These are phyloP conservation scores for Fusarium udum DNA, from an alignment of 2,329 filamentous ascomycete species.

Conservation along the genomic window DNA sequence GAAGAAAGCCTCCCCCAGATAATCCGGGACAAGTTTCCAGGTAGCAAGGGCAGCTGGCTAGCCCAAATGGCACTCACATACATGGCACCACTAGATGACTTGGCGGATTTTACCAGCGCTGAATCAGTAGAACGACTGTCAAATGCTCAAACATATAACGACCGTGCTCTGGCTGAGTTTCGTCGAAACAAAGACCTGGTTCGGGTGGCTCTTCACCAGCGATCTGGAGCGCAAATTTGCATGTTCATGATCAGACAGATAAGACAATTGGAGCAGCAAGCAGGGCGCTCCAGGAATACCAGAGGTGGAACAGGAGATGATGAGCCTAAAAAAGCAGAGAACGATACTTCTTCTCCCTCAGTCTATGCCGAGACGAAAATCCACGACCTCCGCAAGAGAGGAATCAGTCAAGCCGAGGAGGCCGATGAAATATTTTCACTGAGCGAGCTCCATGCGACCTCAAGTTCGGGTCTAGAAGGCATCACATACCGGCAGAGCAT, in stretches of 20 bases:
- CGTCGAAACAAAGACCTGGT: neutral
- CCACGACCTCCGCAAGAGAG: neutral
- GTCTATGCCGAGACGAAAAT: neutral
- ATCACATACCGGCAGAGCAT: neutral
- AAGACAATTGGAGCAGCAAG: neutral
- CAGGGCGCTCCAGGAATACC: neutral
- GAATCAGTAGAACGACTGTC: neutral
- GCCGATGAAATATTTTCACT: neutral
- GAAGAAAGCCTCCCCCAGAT: neutral
- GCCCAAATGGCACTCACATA: neutral
- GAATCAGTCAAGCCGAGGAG: neutral
- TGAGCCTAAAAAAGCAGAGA: accelerated
- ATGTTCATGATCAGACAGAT: neutral
- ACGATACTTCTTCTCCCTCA: accelerated
- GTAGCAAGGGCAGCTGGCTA: neutral
- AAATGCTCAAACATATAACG: neutral
- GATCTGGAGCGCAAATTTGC: neutral
- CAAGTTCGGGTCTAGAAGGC: neutral
- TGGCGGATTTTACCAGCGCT: neutral
- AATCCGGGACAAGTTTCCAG: neutral
- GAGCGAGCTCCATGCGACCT: neutral
- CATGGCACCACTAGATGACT: neutral
- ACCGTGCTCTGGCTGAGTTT: neutral
- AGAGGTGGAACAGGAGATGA: accelerated
- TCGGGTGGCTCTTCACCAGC: neutral